Evolutionary conservation across 73 alveolate genomes (phyloP), one percentile per base, ranked within the genome.

Genomic region (Paramecium tetraurelia): DNA sequence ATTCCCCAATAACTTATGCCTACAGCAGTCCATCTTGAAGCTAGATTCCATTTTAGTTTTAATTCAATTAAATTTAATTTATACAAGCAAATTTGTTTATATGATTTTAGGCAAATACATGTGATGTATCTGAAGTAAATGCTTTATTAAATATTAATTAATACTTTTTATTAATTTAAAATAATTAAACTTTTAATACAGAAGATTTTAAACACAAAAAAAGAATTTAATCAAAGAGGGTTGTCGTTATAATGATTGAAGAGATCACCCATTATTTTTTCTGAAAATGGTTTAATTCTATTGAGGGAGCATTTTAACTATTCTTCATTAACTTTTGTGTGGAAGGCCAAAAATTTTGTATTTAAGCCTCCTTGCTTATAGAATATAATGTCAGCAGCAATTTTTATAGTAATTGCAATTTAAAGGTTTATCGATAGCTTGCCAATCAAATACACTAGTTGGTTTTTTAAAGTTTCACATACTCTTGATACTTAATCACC

Each of bases 231-330:
- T 72, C 86, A 72, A 4, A 72, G 59, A 21, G 86, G 86, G 7
- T 72, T 72, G 31, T 33, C 59, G 35, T 72, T 72, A 7, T 72
- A 72, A 40, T 35, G 35, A 36, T 72, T 72, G 24, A 72, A 72
- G 86, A 72, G 86, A 18, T 72, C 59, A 16, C 21, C 5, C 86
- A 72, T 72, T 36, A 72, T 72, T 36, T 33, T 36, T 72, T 72
- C 86, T n/a, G 86, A 35, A 72, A 72, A 72, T 36, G 86, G 86
- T 7, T 40, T 72, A 40, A 72, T 72, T 72, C 86, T 72, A 36
- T 72, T 72, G 20, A 72, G 57, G 12, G 86, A 36, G 14, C 57
- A 35, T 72, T 72, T 72, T 33, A 72, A 36, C 31, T 72, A 72
- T 72, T 72, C 86, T 72, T 72, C 86, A 11, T 40, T 72, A 10